Evolutionary conservation across 164 flowering plant genomes (phyloP), one percentile per base, ranked within the genome.

Genomic region (Brasenia schreberi): DNA sequence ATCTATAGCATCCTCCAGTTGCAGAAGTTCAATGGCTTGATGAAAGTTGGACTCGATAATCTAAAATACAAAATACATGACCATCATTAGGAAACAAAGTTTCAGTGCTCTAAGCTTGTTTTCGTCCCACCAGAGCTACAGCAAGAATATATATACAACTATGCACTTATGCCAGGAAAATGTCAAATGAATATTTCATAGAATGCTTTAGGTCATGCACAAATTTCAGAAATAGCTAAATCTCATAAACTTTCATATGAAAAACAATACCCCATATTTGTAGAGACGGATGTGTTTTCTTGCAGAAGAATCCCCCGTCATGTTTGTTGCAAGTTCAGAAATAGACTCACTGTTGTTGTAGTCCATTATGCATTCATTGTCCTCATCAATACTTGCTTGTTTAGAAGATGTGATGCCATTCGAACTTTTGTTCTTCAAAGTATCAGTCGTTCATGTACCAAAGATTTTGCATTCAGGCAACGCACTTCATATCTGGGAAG

Each of bases 181-280:
- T 7, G 53, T 7, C 6, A 45, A 45, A 33, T 3, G 39, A 33
- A 33, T 33, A 33, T 33, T 33, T 33, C 39, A 33, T 33, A 33
- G 39, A 33, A 33, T 33, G 39, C 39, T 33, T 33, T 33, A 33
- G 39, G 39, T 33, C 39, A 33, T 56, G 18, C 14, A 56, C 4
- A n/a, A 56, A 56, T 12, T 56, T 56, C 60, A 56, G 60, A n/a
- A 12, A 56, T 12, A 56, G 60, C 43, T 14, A 64, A 62, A 27
- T 17, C 64, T 18, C 16, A 27, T 33, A 23, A 18, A 62, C 11
- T 7, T 62, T 16, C 19, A 62, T 18, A 62, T 62, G 23, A 11
- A 60, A 5, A 67, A 4, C 43, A 45, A 43, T 84, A 89, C 98
- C 88, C 98, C 96, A 78, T 92, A 92, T 43, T 79, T 85, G 75